A percentile compares a stretch with the other conserved stretches of the same genome.
Evolutionary conservation across 2,329 filamentous ascomycete genomes (phyloP).

Genomic region (Emmonsiellopsis sp.): DNA sequence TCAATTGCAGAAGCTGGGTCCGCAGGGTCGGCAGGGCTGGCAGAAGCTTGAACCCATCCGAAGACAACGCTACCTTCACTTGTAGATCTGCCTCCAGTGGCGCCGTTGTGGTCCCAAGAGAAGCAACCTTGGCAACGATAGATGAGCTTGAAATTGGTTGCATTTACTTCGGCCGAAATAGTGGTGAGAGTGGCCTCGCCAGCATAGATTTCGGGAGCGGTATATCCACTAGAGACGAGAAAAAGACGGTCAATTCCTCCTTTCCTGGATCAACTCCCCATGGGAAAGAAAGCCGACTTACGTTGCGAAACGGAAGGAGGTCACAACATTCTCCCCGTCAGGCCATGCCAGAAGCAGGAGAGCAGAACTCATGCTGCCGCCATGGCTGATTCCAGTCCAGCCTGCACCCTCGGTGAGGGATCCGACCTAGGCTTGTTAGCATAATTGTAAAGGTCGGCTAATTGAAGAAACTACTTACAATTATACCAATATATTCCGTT

Average conservation of each 20-base stretch:
- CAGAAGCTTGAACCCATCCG: constrained; percentile 47
- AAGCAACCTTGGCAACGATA: constrained; percentile 56
- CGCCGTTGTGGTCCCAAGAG: constrained; percentile 44
- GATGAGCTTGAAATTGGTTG: constrained; percentile 52
- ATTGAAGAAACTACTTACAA: neutral
- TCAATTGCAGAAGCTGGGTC: constrained; percentile 39
- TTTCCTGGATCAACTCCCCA: neutral
- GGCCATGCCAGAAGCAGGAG: constrained; percentile 53
- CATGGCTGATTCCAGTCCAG: constrained; percentile 51
- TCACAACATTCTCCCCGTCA: constrained; percentile 44
- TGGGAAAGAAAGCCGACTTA: constrained; percentile 10
- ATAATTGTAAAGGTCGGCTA: neutral
- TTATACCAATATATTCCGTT: constrained; percentile 3
- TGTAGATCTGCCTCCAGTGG: constrained; percentile 37
- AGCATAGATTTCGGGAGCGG: constrained; percentile 49
- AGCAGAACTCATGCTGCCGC: constrained; percentile 49
- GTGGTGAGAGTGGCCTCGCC: constrained; percentile 55
- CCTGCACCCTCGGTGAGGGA: constrained; percentile 25
- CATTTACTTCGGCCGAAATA: constrained; percentile 50
- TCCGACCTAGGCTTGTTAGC: neutral
- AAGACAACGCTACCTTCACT: constrained; percentile 39
- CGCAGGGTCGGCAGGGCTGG: constrained; percentile 30
- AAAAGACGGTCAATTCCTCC: no score
- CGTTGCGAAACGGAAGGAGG: constrained; percentile 49
- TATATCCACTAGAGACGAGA: constrained; percentile 41